Conservation (phyloP, 306 rosid genomes). For the peach (Prunus persica) region DNA sequence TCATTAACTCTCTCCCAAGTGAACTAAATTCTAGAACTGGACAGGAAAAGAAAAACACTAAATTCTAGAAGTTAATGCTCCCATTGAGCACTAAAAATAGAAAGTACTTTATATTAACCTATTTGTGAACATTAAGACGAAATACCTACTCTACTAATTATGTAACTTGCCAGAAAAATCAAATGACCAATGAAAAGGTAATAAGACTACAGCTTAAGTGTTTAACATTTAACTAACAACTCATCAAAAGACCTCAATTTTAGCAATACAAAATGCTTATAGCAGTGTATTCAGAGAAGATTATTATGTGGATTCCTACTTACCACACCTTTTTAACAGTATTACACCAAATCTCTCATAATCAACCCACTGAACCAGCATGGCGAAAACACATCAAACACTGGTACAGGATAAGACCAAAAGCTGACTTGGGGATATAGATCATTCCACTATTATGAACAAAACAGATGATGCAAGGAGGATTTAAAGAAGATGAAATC, state of each 20-base stretch:
- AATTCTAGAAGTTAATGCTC: neutral
- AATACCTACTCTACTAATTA: neutral
- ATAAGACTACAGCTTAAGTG: neutral
- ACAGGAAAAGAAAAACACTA: neutral
- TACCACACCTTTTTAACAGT: neutral
- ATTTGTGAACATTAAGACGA: neutral
- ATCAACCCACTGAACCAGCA: neutral
- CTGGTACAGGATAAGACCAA: neutral
- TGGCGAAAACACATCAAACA: neutral
- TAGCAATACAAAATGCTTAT: neutral
- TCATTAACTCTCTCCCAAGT: neutral
- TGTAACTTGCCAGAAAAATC: neutral
- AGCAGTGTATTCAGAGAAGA: neutral
- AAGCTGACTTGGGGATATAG: neutral
- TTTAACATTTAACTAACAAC: neutral
- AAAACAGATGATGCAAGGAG: neutral
- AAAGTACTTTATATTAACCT: neutral
- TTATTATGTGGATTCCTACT: neutral
- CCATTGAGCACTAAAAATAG: neutral
- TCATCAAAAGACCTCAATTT: neutral
- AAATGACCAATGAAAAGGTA: neutral
- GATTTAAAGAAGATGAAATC: constrained; percentile 5
- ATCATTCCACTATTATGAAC: neutral
- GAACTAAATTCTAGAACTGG: neutral
- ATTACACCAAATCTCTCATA: neutral